Evolutionary conservation across 352 stramenopile genomes (phyloP), one percentile per base, ranked within the genome.

Genomic region (Phytophthora crassamura): DNA sequence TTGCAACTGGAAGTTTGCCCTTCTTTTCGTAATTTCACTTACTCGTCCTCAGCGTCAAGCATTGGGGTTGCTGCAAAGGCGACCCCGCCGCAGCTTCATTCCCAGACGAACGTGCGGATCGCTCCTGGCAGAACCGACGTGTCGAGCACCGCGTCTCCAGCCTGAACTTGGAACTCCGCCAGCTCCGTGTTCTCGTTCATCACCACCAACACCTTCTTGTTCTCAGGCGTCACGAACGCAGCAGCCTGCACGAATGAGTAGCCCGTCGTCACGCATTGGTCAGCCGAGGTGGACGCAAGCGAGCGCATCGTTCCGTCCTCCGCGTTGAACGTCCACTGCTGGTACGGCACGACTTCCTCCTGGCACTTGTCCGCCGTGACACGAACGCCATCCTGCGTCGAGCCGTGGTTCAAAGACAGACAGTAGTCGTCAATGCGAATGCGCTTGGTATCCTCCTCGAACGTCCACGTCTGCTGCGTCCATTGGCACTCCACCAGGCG

Each of bases 111-210:
- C 39, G 87, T 95, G 9, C 79, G 83, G 55, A 95, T 95, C 18
- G 77, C 84, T 28, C 79, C 72, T 15, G 58, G 52, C 12, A 82
- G 83, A 16, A 95, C 66, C 9, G 71, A 80, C 25, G 82, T 88
- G 28, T 81, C 60, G 25, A 93, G 49, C n/a, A 67, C 66, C 18
- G 64, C 46, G 22, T 65, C 80, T 15, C 69, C 77, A 46, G 80
- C 73, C 20, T 83, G 71, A 32, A 95, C 51, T 48, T 87, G 74
- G 30, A 95, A 93, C 28, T 77, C 51, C 0, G 79, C 83, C 16
- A 82, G 74, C 54, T 93, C 85, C 22, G 84, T 89, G 74, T 95
- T 94, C 51, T 94, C 85, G 60, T 95, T 95, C 59, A 95, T 69
- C 32, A 94, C 83, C 11, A 95, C 86, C 46, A 91, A 70, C 33